phyloP scores from a whole-genome alignment of 2,329 filamentous ascomycete genomes.

The Simplicillium sp. region DNA sequence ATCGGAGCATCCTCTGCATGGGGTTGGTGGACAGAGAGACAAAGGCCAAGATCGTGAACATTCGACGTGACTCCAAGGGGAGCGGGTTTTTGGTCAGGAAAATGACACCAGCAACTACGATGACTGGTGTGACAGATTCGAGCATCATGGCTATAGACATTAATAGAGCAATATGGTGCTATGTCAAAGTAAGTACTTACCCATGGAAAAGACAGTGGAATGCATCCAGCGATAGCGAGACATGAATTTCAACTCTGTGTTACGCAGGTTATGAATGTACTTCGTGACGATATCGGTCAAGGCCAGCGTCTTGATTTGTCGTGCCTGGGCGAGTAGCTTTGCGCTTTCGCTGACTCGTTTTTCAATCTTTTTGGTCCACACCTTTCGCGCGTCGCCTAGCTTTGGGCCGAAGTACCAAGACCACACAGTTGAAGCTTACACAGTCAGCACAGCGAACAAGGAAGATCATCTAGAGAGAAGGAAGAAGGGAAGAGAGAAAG shows the following conservation, averaged over 20 bases:
- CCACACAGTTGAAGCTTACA: background rate
- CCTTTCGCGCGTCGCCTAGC: background rate
- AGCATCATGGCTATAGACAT: background rate
- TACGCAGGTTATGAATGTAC: background rate
- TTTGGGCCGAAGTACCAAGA: background rate
- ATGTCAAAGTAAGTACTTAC: background rate
- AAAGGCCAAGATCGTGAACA: background rate
- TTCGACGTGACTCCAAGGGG: background rate
- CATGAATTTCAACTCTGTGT: background rate
- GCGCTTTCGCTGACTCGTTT: slow-evolving; percentile 1
- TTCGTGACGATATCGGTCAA: background rate
- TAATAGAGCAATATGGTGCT: background rate
- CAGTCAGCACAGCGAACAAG: background rate
- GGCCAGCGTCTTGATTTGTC: background rate
- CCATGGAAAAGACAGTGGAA: background rate
- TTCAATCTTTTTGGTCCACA: background rate
- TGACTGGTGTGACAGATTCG: background rate
- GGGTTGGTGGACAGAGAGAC: background rate
- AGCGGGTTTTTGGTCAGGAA: background rate
- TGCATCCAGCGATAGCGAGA: background rate
- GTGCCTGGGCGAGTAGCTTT: slow-evolving; percentile 2
- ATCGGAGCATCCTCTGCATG: no score
- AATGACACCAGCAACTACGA: background rate
- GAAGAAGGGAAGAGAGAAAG: background rate
- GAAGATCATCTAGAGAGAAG: background rate